phyloP scores from a whole-genome alignment of 352 stramenopile genomes.

The Peronospora destructor region DNA sequence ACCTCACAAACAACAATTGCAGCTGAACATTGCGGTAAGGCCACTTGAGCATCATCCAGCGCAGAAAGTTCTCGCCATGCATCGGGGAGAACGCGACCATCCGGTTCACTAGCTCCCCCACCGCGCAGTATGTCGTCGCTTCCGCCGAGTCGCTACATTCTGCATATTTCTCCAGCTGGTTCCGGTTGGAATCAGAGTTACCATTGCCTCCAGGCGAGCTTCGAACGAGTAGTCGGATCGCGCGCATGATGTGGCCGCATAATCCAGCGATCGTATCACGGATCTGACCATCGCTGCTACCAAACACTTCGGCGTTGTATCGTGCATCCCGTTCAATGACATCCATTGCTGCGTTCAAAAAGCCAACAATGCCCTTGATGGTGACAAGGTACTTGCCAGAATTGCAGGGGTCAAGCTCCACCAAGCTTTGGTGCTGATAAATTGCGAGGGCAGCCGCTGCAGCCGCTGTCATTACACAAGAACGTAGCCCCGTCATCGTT shows the following conservation, averaged over 20 bases:
- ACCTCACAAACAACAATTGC: constrained; percentile 71
- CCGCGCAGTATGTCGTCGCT: constrained; percentile 51
- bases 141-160: constrained; percentile 57
- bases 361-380: constrained; percentile 49
- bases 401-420: constrained; percentile 5
- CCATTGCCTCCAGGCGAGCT: constrained; percentile 43
- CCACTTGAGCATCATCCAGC: constrained; percentile 72
- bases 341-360: constrained; percentile 43
- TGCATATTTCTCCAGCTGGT: constrained; percentile 59
- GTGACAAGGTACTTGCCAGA: constrained; percentile 36
- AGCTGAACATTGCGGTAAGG: constrained; percentile 63
- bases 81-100: constrained; percentile 53
- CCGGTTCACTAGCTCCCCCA: constrained; percentile 56
- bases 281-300: constrained; percentile 32
- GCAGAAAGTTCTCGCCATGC: constrained; percentile 54
- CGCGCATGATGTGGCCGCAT: constrained; percentile 41
- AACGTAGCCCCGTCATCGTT: constrained; percentile 27
- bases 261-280: constrained; percentile 26
- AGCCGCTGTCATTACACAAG: constrained; percentile 32
- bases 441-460: constrained; percentile 47
- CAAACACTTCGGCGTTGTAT: constrained; percentile 34
- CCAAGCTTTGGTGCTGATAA: constrained; percentile 50
- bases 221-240: constrained; percentile 48
- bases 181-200: constrained; percentile 37
- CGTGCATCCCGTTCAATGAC: constrained; percentile 36